These are phyloP conservation scores for Musa troglodytarum DNA, from an alignment of 176 grass and related monocot genomes.

Conservation along the genomic window DNA sequence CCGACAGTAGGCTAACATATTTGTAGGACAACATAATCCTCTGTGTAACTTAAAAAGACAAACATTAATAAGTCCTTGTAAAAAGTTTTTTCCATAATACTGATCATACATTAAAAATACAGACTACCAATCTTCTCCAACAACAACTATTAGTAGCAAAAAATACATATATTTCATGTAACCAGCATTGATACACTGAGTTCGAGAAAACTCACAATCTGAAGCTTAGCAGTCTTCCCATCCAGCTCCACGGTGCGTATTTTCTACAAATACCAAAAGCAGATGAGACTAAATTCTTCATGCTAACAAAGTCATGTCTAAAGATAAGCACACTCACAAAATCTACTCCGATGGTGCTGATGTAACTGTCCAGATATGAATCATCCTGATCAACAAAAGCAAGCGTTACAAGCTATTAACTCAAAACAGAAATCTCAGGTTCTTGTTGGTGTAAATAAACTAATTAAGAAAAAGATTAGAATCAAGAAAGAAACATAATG, in stretches of 20 bases:
- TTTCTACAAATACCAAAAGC: conserved; percentile 39
- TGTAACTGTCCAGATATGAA: conserved; percentile 79
- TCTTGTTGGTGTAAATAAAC: not conserved
- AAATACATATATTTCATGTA: not conserved
- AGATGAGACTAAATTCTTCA: conserved; percentile 7
- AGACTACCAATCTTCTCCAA: not conserved
- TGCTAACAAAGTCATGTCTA: not conserved
- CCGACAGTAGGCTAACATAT: not conserved
- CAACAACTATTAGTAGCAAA: not conserved
- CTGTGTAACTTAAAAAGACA: not conserved
- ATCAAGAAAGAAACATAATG: not conserved
- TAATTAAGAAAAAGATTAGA: no score
- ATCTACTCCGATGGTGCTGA: conserved; percentile 83
- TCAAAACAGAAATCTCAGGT: not conserved
- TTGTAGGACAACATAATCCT: not conserved
- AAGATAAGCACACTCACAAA: conserved; percentile 37
- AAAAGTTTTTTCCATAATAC: not conserved
- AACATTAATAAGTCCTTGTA: not conserved
- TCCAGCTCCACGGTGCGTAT: conserved; percentile 76
- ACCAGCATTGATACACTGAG: not conserved
- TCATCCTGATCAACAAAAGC: conserved; percentile 41
- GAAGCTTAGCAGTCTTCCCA: conserved; percentile 74
- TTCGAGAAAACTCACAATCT: conserved; percentile 49
- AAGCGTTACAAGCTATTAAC: conserved; percentile 2
- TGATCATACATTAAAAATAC: not conserved